Percentiles rank a stretch among this genome's conserved stretches.
phyloP scores from a whole-genome alignment of 192 early-diverging fungal species.

The Coemansia sp. region DNA sequence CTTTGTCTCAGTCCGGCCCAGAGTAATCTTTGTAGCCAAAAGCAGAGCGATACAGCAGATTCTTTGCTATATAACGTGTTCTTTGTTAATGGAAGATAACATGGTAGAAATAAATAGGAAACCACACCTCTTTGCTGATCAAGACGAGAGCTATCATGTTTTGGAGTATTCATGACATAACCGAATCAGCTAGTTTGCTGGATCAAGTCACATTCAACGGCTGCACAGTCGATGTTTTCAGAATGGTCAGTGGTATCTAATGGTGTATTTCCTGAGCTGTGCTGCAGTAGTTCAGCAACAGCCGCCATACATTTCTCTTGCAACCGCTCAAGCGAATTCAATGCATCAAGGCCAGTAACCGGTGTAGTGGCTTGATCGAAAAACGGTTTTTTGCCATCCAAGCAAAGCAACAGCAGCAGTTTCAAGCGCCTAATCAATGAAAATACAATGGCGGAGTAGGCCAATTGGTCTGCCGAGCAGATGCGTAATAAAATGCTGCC shows the following conservation, averaged over 20 bases:
- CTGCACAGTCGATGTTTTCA: slow-evolving; percentile 11
- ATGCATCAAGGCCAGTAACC: neutral
- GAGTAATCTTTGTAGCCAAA: neutral
- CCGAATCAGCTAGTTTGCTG: neutral
- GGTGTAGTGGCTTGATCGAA: neutral
- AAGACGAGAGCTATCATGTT: too few relatives aligned
- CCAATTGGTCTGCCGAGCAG: slow-evolving; percentile 3
- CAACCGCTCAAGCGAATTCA: neutral
- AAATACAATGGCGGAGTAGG: slow-evolving; percentile 18
- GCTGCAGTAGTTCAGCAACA: neutral
- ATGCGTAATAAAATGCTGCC: slow-evolving; percentile 30
- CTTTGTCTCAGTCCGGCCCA: neutral
- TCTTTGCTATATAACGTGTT: neutral
- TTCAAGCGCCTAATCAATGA: slow-evolving; percentile 20
- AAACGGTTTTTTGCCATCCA: neutral
- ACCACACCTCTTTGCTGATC: neutral
- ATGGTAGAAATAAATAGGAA: neutral
- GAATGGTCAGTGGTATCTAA: neutral
- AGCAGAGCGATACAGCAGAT: neutral
- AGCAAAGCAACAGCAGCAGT: slow-evolving; percentile 11
- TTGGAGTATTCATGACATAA: neutral
- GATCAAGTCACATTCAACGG: neutral
- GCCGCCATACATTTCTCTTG: slow-evolving; percentile 1
- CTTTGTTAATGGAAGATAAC: neutral
- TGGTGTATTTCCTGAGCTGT: neutral